These are phyloP conservation scores for Stagonosporopsis cucurbitacearum DNA, from an alignment of 2,329 filamentous ascomycete species.

Conservation along the genomic window DNA sequence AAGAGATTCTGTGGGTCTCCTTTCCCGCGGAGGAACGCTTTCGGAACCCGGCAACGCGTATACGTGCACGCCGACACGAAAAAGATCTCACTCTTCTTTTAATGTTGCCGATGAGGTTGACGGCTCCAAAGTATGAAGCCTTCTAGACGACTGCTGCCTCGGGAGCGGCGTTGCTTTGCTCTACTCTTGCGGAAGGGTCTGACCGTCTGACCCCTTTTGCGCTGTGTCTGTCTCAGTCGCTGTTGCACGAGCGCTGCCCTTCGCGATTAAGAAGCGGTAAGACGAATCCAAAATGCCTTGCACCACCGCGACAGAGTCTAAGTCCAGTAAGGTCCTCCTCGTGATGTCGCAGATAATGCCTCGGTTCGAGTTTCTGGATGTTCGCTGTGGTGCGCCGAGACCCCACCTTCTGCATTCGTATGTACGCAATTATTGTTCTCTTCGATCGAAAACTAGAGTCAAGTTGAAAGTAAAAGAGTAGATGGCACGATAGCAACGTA, in stretches of 20 bases:
- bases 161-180: neutral
- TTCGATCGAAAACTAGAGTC: neutral
- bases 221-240: neutral
- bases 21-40: neutral
- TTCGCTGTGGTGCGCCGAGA: conserved; percentile 1
- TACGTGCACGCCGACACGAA: neutral
- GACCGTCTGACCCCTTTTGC: neutral
- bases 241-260: conserved; percentile 4
- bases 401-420: neutral
- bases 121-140: neutral
- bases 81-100: neutral
- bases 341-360: neutral
- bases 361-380: neutral
- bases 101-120: neutral
- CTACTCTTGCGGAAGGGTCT: neutral
- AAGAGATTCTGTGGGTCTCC: neutral
- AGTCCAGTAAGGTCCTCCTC: neutral
- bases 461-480: neutral
- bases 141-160: neutral
- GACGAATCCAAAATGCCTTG: neutral
- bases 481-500: neutral
- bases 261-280: neutral
- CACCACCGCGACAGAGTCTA: neutral
- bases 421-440: neutral
- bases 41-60: neutral